Evolutionary conservation across 2,329 filamentous ascomycete genomes (phyloP), one percentile per base, ranked within the genome.

Genomic region (Alternaria angustiovoidea): DNA sequence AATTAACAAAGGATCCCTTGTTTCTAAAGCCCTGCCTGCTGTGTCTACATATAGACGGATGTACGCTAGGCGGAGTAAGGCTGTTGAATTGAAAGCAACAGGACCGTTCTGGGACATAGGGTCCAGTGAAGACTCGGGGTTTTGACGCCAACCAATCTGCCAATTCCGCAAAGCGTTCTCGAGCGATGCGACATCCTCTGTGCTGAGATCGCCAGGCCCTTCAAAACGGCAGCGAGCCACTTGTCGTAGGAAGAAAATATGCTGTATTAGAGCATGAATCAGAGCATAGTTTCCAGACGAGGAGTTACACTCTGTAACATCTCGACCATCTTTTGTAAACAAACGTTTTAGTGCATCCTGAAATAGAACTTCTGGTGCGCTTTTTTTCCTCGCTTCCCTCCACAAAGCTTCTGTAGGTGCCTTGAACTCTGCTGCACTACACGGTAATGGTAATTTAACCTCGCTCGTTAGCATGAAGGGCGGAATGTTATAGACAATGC

Each of bases 221-320:
- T 79, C 67, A 51, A 73, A 75, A 4, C 73, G 71, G 57, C 75
- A 78, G 59, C 74, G 66, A 8, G 71, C 65, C 30, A 77, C 68
- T 59, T 90, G 87, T 67, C 90, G 89, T 22, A 91, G 75, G 38
- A 91, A 81, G 72, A 89, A 92, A 16, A 92, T 88, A 62, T 91
- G 89, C 68, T 92, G 90, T 11, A 92, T 84, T 24, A 93, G 75
- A 4, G 89, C 89, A 69, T 92, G 89, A 3, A 92, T 89, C 34
- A 93, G 81, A 7, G 91, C 85, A 65, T 92, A 91, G 67, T 90
- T 90, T 1, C 89, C 90, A 7, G 74, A 68, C 7, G 72, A 74
- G 1, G 74, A 75, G 26, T 70, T 76, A 34, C 61, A 67, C 43
- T 75, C 67, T 3, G 75, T 76, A 14, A 77, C 67, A 34, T 76